Evolutionary conservation across 164 flowering plant species (phyloP).

Genomic region (Berberis vulgaris): DNA sequence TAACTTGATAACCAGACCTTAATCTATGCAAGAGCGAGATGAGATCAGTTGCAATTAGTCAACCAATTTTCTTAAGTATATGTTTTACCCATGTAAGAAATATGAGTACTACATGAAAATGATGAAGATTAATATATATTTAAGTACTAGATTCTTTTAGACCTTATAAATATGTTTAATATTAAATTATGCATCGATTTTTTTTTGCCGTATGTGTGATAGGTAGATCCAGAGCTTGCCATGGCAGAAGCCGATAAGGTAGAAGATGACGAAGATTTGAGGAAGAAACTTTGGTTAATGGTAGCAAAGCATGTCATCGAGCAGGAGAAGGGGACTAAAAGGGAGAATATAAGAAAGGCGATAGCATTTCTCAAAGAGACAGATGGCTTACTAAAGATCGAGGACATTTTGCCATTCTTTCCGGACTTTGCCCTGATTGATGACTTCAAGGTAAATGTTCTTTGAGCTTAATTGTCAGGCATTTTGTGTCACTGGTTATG

Average conservation of each 20-base stretch:
- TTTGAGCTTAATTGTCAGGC: constrained; percentile 3
- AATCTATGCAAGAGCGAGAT: too few species aligned
- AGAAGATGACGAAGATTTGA: constrained; percentile 96
- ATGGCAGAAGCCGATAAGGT: constrained; percentile 99
- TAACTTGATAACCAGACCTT: too few species aligned
- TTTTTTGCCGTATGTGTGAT: constrained; percentile 1
- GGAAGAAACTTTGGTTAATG: constrained; percentile 99
- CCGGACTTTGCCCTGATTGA: constrained; percentile 98
- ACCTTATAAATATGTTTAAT: too few species aligned
- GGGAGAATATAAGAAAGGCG: constrained; percentile 95
- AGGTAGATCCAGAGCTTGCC: constrained; percentile 98
- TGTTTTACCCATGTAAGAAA: too few species aligned
- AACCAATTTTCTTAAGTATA: too few species aligned
- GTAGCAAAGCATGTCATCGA: constrained; percentile 97
- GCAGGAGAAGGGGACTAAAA: constrained; percentile 94
- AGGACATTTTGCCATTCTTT: constrained; percentile 96
- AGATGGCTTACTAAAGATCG: constrained; percentile 93
- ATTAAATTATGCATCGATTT: too few species aligned
- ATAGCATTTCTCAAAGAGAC: constrained; percentile 99
- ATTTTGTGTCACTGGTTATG: not conserved
- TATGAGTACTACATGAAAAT: too few species aligned
- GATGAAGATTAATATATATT: too few species aligned
- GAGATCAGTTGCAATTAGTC: too few species aligned
- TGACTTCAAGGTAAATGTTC: constrained; percentile 73
- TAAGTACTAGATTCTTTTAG: too few species aligned